Percentiles rank a stretch among this genome's conserved stretches.
These are phyloP conservation scores for Colletotrichum zoysiae DNA, from an alignment of 2,329 filamentous ascomycete species.

Conservation along the genomic window DNA sequence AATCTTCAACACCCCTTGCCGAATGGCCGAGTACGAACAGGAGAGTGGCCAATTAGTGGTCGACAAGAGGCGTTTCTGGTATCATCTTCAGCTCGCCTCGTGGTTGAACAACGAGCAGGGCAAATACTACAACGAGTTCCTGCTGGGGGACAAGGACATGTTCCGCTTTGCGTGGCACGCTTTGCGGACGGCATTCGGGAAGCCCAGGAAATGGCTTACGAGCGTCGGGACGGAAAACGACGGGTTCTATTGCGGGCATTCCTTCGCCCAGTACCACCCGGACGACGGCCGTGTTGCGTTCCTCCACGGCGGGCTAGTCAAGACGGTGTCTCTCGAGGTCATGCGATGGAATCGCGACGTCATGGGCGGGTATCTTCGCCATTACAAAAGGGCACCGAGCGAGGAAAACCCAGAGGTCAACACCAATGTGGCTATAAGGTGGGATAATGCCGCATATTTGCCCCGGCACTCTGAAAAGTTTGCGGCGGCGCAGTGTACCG, in stretches of 20 bases:
- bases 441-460: conserved; percentile 30
- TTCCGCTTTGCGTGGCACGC: conserved; percentile 38
- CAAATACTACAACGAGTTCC: conserved; percentile 23
- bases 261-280: conserved; percentile 36
- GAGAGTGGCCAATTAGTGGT: conserved; percentile 30
- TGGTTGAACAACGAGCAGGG: conserved; percentile 36
- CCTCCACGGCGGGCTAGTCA: conserved; percentile 29
- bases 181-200: conserved; percentile 19
- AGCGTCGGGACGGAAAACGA: conserved; percentile 35
- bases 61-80: conserved; percentile 35
- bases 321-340: conserved; percentile 30
- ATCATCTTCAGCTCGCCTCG: conserved; percentile 33
- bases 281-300: conserved; percentile 30
- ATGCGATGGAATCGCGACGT: conserved; percentile 31
- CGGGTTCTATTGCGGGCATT: conserved; percentile 32
- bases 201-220: conserved; percentile 26
- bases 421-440: conserved; percentile 29
- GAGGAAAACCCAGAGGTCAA: conserved; percentile 26
- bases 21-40: conserved; percentile 34
- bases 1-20: conserved; percentile 30
- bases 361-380: conserved; percentile 22
- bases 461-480: conserved; percentile 12
- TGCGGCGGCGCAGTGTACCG: conserved; percentile 29
- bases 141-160: conserved; percentile 37
- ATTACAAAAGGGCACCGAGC: conserved; percentile 28